These are phyloP conservation scores for Cymodocea nodosa DNA, from an alignment of 116 monocot genomes.

Conservation along the genomic window DNA sequence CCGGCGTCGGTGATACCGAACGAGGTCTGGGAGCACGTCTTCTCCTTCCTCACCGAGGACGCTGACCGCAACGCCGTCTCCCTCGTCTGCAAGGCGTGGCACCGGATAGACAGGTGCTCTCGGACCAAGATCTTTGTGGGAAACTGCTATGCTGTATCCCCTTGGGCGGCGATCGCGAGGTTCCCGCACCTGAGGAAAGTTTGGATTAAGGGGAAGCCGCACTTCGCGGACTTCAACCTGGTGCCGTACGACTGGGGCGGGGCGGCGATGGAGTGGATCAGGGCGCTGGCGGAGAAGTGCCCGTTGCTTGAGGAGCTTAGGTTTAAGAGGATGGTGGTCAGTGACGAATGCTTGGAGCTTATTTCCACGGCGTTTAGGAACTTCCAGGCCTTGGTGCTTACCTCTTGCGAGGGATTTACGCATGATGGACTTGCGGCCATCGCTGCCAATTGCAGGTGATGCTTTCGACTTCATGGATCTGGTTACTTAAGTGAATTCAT, in stretches of 20 bases:
- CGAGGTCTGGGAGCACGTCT: slow-evolving; percentile 64
- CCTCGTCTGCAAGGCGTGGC: slow-evolving; percentile 32
- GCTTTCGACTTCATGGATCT: not conserved
- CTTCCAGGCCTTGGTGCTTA: slow-evolving; percentile 30
- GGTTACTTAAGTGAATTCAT: not conserved
- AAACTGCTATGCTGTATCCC: slow-evolving; percentile 57
- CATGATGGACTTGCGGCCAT: slow-evolving; percentile 46
- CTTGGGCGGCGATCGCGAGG: slow-evolving; percentile 17
- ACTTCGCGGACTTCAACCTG: slow-evolving; percentile 70
- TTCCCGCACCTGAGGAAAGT: slow-evolving; percentile 35
- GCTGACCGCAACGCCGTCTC: slow-evolving; percentile 43
- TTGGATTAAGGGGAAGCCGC: slow-evolving; percentile 66
- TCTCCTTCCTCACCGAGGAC: slow-evolving; percentile 35
- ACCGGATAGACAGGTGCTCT: slow-evolving; percentile 30
- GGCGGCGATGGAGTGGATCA: slow-evolving; percentile 40
- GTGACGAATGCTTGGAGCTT: slow-evolving; percentile 57
- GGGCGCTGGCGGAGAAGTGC: slow-evolving; percentile 47
- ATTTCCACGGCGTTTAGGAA: slow-evolving; percentile 30
- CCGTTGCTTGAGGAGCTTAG: slow-evolving; percentile 58
- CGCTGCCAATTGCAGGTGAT: slow-evolving; percentile 55
- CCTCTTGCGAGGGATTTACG: slow-evolving; percentile 64
- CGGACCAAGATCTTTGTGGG: slow-evolving; percentile 37
- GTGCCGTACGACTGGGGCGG: slow-evolving; percentile 70
- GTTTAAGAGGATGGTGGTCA: slow-evolving; percentile 70
- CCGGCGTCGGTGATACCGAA: slow-evolving; percentile 30